A percentile compares a stretch with the other conserved stretches of the same genome.
Conservation (phyloP, 495 filamentous ascomycete genomes). For the Hyaloscypha hepaticicola region DNA sequence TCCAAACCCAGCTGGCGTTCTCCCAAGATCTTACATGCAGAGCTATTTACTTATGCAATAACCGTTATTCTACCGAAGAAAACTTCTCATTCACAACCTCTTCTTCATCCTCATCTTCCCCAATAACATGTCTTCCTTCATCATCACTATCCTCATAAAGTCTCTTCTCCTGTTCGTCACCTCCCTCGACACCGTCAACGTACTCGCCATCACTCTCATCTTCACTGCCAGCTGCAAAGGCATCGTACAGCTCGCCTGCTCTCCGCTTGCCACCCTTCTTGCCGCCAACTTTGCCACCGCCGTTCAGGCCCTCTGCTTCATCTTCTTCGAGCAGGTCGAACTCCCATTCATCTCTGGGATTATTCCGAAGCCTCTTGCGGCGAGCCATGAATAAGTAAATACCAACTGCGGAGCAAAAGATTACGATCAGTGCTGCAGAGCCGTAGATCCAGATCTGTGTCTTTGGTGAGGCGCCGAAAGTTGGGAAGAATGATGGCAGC, state of each 20-base stretch:
- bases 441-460: conserved; percentile 97
- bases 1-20: background rate
- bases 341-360: conserved; percentile 82
- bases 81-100: conserved; percentile 22
- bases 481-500: conserved; percentile 87
- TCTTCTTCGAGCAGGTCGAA: conserved; percentile 90
- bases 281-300: conserved; percentile 29
- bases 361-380: conserved; percentile 70
- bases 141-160: conserved; percentile 29
- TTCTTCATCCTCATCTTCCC: conserved; percentile 31
- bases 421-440: conserved; percentile 73
- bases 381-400: conserved; percentile 78
- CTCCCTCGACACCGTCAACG: conserved; percentile 22
- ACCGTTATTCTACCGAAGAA: background rate
- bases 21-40: background rate
- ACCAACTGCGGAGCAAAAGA: conserved; percentile 79
- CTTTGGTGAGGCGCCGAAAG: conserved; percentile 86
- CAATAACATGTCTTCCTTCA: conserved; percentile 28
- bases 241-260: conserved; percentile 88
- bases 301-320: conserved; percentile 59
- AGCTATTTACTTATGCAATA: conserved; percentile 19
- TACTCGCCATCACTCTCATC: conserved; percentile 66
- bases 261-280: conserved; percentile 48
- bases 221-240: conserved; percentile 71
- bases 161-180: conserved; percentile 33